Percentiles rank a stretch among this genome's conserved stretches.
Evolutionary conservation across 371 early-diverging fungal genomes (phyloP).

Genomic region (Syncephalastrum contaminatum): DNA sequence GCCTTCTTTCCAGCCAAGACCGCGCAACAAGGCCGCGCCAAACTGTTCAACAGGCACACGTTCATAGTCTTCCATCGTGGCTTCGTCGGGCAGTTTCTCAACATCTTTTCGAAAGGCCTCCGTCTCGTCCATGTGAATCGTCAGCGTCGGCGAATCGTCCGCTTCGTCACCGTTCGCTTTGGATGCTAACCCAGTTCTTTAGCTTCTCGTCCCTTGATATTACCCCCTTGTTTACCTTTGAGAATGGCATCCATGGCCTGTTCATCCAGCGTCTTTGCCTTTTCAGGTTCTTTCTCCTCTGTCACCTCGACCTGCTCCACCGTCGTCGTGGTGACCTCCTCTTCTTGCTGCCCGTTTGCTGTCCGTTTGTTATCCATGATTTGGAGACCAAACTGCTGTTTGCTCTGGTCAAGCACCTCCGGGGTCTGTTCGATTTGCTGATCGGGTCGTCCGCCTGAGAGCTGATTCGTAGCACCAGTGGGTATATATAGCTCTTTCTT

Average conservation of each 20-base stretch:
- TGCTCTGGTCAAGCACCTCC: constrained; percentile 16
- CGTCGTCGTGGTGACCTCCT: constrained; percentile 10
- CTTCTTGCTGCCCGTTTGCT: constrained; percentile 7
- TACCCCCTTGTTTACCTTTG: constrained; percentile 26
- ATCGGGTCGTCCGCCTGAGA: constrained; percentile 1
- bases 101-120: constrained; percentile 52
- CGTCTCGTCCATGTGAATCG: constrained; percentile 52
- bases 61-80: constrained; percentile 80
- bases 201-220: not conserved
- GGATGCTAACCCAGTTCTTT: constrained; percentile 5
- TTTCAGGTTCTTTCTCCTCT: constrained; percentile 14
- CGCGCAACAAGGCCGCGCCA: constrained; percentile 85
- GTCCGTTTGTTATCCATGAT: constrained; percentile 7
- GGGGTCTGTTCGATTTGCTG: constrained; percentile 15
- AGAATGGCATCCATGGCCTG: constrained; percentile 57
- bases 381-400: constrained; percentile 21
- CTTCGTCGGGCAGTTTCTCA: constrained; percentile 54
- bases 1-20: constrained; percentile 92
- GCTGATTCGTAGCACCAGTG: constrained; percentile 17
- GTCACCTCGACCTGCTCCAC: constrained; percentile 13
- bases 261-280: constrained; percentile 51
- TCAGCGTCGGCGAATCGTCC: constrained; percentile 39
- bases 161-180: constrained; percentile 52
- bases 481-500: constrained; percentile 47
- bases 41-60: constrained; percentile 87